Conservation (phyloP, 768 basidiomycete genomes). For the Calvatia gigantea region DNA sequence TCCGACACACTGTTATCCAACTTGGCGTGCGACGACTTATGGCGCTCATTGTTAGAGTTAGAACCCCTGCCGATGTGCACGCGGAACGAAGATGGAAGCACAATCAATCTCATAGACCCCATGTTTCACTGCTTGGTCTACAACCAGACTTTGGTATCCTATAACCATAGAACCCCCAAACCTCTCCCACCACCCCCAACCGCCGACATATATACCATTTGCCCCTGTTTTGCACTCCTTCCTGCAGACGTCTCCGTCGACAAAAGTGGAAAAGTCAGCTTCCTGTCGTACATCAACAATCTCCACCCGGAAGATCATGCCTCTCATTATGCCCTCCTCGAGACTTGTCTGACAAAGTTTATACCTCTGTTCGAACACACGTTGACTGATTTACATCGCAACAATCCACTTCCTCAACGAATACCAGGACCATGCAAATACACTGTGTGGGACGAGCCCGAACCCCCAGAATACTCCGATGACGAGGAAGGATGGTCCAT, state of each 20-base stretch:
- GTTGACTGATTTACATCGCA: slow-evolving; percentile 48
- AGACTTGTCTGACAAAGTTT: slow-evolving; percentile 29
- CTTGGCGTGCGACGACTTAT: background rate
- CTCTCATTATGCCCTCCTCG: slow-evolving; percentile 29
- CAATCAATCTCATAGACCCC: slow-evolving; percentile 36
- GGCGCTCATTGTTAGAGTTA: background rate
- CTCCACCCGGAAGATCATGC: slow-evolving; percentile 31
- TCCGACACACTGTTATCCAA: slow-evolving; percentile 24
- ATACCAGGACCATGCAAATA: slow-evolving; percentile 40
- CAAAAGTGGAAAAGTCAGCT: slow-evolving; percentile 24
- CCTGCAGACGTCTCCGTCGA: slow-evolving; percentile 41
- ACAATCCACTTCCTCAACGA: slow-evolving; percentile 40
- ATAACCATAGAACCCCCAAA: slow-evolving; percentile 19
- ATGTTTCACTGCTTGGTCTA: slow-evolving; percentile 37
- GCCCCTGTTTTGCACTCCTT: slow-evolving; percentile 35
- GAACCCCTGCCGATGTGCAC: slow-evolving; percentile 6
- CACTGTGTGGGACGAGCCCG: slow-evolving; percentile 45
- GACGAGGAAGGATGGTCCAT: slow-evolving; percentile 44
- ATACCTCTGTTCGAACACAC: slow-evolving; percentile 50
- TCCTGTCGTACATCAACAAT: slow-evolving; percentile 54
- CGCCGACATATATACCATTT: slow-evolving; percentile 37
- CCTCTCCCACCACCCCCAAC: slow-evolving; percentile 26
- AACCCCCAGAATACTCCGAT: slow-evolving; percentile 44
- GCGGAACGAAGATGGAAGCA: slow-evolving; percentile 19
- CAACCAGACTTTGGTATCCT: slow-evolving; percentile 31